Conservation (phyloP, 1,284 basidiomycete genomes). For the Schizophyllum commune region DNA sequence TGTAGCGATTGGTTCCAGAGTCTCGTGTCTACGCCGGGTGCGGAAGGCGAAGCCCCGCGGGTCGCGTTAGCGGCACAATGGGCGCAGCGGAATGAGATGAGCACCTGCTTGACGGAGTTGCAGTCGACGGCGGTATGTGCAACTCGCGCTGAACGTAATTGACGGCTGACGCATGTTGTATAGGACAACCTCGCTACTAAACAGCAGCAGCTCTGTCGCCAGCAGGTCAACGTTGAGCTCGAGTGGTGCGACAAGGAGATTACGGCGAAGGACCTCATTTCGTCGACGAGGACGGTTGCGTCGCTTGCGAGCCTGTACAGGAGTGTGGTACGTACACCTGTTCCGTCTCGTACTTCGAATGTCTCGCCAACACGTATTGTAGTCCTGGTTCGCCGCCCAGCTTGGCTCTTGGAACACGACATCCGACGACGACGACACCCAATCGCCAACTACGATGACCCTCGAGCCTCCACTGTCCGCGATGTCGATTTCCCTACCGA, state of each 20-base stretch:
- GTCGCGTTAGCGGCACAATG: conserved; percentile 73
- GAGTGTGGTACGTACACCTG: conserved; percentile 60
- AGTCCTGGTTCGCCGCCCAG: conserved; percentile 80
- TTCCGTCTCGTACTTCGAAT: neutral
- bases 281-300: conserved; percentile 68
- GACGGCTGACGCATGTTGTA: neutral
- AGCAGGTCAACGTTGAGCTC: conserved; percentile 74
- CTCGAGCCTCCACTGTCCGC: conserved; percentile 40
- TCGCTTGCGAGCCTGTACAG: conserved; percentile 78
- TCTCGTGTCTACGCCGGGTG: conserved; percentile 46
- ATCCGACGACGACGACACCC: conserved; percentile 57
- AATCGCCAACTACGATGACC: conserved; percentile 41
- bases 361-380: neutral
- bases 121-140: conserved; percentile 37
- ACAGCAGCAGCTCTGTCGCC: conserved; percentile 52
- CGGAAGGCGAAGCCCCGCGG: conserved; percentile 25
- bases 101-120: conserved; percentile 60
- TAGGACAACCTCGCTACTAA: conserved; percentile 36
- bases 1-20: conserved; percentile 85
- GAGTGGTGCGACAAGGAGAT: conserved; percentile 53
- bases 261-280: conserved; percentile 63
- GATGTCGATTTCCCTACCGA: conserved; percentile 36
- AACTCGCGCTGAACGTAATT: too few species aligned
- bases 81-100: conserved; percentile 81
- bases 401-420: conserved; percentile 29